phyloP scores from a whole-genome alignment of 179 eudicot species.

The Vitellaria paradoxa region DNA sequence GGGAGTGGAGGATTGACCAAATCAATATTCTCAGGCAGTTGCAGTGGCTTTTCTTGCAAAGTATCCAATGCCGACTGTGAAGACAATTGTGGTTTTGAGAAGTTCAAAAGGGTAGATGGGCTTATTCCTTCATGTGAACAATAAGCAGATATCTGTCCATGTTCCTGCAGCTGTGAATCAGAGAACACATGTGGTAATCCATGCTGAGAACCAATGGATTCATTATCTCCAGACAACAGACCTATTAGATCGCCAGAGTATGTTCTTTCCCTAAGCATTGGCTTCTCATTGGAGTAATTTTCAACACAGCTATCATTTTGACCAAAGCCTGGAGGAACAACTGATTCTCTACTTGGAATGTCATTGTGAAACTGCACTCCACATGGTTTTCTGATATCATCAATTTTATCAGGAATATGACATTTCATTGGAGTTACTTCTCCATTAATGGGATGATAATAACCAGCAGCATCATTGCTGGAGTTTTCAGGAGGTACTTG shows the following conservation, averaged over 20 bases:
- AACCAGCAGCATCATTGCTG: neutral
- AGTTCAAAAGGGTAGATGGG: conserved; percentile 46
- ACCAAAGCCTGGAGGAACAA: conserved; percentile 28
- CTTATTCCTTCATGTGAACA: conserved; percentile 54
- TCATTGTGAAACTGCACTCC: conserved; percentile 5
- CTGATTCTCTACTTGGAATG: conserved; percentile 7
- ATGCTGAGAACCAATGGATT: conserved; percentile 44
- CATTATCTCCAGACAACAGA: conserved; percentile 38
- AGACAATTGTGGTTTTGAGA: conserved; percentile 32
- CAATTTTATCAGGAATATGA: conserved; percentile 19
- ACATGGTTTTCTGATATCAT: conserved; percentile 4
- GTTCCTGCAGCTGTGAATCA: conserved; percentile 71
- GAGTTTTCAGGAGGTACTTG: conserved; percentile 28
- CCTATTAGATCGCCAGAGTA: conserved; percentile 35
- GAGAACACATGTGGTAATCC: conserved; percentile 71
- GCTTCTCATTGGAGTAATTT: conserved; percentile 24
- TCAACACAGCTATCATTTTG: conserved; percentile 26
- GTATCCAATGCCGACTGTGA: conserved; percentile 21
- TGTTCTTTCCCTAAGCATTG: conserved; percentile 31
- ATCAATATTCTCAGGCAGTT: conserved; percentile 29
- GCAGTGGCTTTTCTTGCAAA: conserved; percentile 36
- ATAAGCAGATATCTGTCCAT: conserved; percentile 37
- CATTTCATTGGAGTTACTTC: no score
- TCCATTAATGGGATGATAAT: neutral
- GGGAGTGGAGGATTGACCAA: conserved; percentile 27